Percentiles rank a stretch among this genome's conserved stretches.
Evolutionary conservation across 768 basidiomycete genomes (phyloP).

Genomic region (Kondoa subrosea): DNA sequence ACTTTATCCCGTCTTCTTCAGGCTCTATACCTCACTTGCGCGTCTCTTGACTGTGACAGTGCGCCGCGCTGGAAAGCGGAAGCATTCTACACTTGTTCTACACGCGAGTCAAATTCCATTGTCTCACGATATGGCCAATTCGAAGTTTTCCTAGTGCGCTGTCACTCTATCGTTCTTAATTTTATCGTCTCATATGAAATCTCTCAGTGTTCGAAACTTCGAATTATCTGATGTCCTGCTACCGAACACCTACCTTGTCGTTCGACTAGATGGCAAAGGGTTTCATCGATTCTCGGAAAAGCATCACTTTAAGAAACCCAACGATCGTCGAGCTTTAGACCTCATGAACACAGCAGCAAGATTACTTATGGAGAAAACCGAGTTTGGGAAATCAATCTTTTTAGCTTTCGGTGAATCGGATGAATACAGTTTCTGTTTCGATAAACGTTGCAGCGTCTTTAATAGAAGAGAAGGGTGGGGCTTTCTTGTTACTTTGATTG

Average conservation of each 20-base stretch:
- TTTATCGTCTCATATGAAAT: not conserved
- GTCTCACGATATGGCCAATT: conserved; percentile 3
- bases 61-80: too few relatives aligned
- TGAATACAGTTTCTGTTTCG: conserved; percentile 87
- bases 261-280: conserved; percentile 78
- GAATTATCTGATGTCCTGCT: conserved; percentile 76
- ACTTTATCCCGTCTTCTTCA: too few relatives aligned
- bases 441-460: conserved; percentile 56
- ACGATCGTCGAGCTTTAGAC: conserved; percentile 65
- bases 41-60: too few relatives aligned
- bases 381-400: conserved; percentile 37
- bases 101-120: not conserved
- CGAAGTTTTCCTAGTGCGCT: conserved; percentile 4
- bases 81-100: not conserved
- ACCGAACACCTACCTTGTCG: conserved; percentile 64
- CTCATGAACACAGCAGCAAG: conserved; percentile 85
- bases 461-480: conserved; percentile 50
- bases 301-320: conserved; percentile 75
- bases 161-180: too few relatives aligned
- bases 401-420: conserved; percentile 92
- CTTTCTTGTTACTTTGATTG: not conserved
- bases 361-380: conserved; percentile 46
- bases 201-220: conserved; percentile 53
- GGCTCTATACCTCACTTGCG: too few relatives aligned
- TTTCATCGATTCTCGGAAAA: conserved; percentile 84